Evolutionary conservation across 495 filamentous ascomycete species (phyloP).

Genomic region (Letharia columbiana): DNA sequence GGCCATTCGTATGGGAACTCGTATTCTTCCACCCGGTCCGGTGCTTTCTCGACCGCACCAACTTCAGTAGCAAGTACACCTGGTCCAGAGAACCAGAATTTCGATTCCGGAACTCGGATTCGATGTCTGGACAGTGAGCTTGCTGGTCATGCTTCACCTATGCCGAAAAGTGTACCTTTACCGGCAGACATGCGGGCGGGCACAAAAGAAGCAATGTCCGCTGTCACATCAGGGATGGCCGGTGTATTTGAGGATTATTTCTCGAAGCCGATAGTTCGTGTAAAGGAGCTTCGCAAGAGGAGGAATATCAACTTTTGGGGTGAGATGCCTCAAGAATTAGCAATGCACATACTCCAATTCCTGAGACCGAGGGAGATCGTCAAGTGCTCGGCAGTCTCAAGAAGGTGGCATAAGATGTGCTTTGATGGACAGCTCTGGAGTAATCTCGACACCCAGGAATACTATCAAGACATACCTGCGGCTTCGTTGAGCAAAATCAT

Average conservation of each 20-base stretch:
- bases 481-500: constrained; percentile 79
- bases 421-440: constrained; percentile 94
- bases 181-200: constrained; percentile 53
- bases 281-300: constrained; percentile 31
- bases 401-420: constrained; percentile 73
- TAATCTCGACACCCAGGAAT: constrained; percentile 72
- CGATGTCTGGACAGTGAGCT: constrained; percentile 38
- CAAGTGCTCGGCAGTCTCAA: constrained; percentile 70
- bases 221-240: constrained; percentile 23
- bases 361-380: constrained; percentile 76
- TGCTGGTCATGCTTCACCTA: constrained; percentile 20
- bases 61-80: constrained; percentile 50
- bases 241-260: constrained; percentile 40
- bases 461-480: constrained; percentile 78
- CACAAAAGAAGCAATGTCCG: constrained; percentile 32
- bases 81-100: constrained; percentile 28
- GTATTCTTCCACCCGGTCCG: constrained; percentile 48
- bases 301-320: constrained; percentile 64
- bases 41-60: constrained; percentile 56
- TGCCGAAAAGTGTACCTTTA: constrained; percentile 48
- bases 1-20: constrained; percentile 45
- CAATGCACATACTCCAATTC: constrained; percentile 65
- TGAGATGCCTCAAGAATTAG: constrained; percentile 74
- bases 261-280: constrained; percentile 31
- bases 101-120: constrained; percentile 41